Conservation (phyloP, 345 rosid genomes). For the Iberis pinnata region DNA sequence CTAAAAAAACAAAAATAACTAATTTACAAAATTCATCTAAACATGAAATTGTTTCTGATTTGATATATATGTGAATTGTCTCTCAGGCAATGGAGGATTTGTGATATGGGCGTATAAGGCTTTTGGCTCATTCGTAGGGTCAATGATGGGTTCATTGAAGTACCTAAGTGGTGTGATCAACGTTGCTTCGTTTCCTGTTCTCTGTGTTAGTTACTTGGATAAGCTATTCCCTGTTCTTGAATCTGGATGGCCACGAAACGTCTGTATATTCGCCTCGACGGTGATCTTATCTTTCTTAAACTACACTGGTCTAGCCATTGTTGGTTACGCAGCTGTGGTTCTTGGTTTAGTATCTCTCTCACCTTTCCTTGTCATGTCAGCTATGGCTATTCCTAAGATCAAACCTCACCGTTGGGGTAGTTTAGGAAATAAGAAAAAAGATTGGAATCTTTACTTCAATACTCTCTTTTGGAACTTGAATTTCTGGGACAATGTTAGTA, state of each 20-base stretch:
- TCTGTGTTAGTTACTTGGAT: slow-evolving; percentile 56
- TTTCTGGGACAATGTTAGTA: slow-evolving; percentile 86
- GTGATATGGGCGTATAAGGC: slow-evolving; percentile 80
- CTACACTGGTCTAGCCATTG: slow-evolving; percentile 60
- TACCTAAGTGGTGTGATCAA: slow-evolving; percentile 74
- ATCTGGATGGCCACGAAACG: slow-evolving; percentile 52
- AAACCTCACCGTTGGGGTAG: slow-evolving; percentile 61
- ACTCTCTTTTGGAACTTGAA: slow-evolving; percentile 93
- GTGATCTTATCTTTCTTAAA: slow-evolving; percentile 50
- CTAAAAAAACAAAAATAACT: too few relatives aligned
- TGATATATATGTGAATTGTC: not conserved
- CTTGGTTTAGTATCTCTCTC: slow-evolving; percentile 65
- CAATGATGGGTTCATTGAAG: slow-evolving; percentile 81
- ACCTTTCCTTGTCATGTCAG: slow-evolving; percentile 62
- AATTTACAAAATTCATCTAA: too few relatives aligned
- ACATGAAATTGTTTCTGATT: not conserved
- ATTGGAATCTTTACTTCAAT: slow-evolving; percentile 78
- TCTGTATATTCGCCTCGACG: slow-evolving; percentile 40
- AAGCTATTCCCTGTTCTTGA: slow-evolving; percentile 38
- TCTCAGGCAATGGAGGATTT: slow-evolving; percentile 65
- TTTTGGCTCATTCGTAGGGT: slow-evolving; percentile 64
- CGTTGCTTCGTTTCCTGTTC: slow-evolving; percentile 66
- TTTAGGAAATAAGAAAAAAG: slow-evolving; percentile 49
- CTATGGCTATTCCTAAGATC: slow-evolving; percentile 65
- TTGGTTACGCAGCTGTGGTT: slow-evolving; percentile 64